Conservation (phyloP, 1,284 basidiomycete species). For the Meripilus lineatus region DNA sequence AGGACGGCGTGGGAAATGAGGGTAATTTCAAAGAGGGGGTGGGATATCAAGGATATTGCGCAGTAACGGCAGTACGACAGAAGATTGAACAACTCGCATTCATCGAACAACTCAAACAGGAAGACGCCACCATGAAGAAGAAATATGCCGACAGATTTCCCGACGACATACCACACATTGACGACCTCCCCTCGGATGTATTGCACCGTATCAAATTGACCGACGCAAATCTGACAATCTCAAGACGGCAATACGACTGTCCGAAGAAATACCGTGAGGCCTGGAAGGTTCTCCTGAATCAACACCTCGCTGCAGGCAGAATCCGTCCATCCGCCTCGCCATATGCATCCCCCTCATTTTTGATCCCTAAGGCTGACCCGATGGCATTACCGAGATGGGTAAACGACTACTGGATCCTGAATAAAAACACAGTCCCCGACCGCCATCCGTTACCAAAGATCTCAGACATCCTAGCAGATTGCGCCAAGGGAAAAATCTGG, state of each 20-base stretch:
- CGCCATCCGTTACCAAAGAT: slow-evolving; percentile 32
- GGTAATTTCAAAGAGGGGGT: too few species aligned
- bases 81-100: not conserved
- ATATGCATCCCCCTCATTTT: slow-evolving; percentile 30
- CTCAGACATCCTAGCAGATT: slow-evolving; percentile 7
- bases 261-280: slow-evolving; percentile 17
- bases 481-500: slow-evolving; percentile 28
- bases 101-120: not conserved
- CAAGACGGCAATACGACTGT: slow-evolving; percentile 14
- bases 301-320: slow-evolving; percentile 18
- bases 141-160: slow-evolving; percentile 8
- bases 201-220: slow-evolving; percentile 17
- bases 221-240: slow-evolving; percentile 15
- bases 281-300: slow-evolving; percentile 12
- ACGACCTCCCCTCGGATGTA: slow-evolving; percentile 15
- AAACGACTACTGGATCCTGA: slow-evolving; percentile 33
- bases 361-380: slow-evolving; percentile 34
- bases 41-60: not conserved
- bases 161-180: slow-evolving; percentile 14
- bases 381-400: slow-evolving; percentile 33
- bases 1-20: too few species aligned
- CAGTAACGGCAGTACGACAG: not conserved
- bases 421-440: slow-evolving; percentile 32
- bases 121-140: not conserved
- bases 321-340: slow-evolving; percentile 19